Percentiles rank a stretch among this genome's conserved stretches.
phyloP scores from a whole-genome alignment of 2,329 filamentous ascomycete genomes.

The Chaetomium globosum region DNA sequence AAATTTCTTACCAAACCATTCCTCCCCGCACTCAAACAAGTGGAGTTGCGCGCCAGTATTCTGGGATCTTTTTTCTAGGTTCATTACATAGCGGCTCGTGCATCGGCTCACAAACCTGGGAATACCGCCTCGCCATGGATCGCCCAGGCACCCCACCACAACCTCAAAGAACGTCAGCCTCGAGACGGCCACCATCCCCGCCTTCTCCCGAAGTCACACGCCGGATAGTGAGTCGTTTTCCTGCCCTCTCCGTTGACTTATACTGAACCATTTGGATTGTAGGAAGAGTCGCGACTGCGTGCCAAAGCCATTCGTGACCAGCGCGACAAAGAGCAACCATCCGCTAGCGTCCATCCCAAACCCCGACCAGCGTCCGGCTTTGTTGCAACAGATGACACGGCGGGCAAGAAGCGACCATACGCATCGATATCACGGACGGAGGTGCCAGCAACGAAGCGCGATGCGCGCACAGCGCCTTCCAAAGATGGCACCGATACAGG shows the following conservation, averaged over 20 bases:
- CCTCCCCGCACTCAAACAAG: not conserved
- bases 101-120: not conserved
- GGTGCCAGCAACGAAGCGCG: constrained; percentile 64
- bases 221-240: constrained; percentile 53
- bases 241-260: not conserved
- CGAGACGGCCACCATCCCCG: constrained; percentile 46
- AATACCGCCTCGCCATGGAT: constrained; percentile 47
- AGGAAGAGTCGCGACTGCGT: constrained; percentile 86
- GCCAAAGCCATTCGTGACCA: constrained; percentile 84
- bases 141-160: constrained; percentile 49
- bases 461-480: constrained; percentile 61
- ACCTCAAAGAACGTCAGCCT: constrained; percentile 29
- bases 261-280: not conserved
- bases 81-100: not conserved
- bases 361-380: constrained; percentile 67
- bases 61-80: not conserved
- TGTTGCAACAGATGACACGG: constrained; percentile 64
- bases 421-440: constrained; percentile 60
- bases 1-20: not conserved
- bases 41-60: not conserved
- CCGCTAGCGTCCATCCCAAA: constrained; percentile 47
- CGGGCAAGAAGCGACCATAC: constrained; percentile 71
- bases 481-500: constrained; percentile 34
- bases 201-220: constrained; percentile 58
- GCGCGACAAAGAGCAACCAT: constrained; percentile 64